Conservation (phyloP, 805 yeast species). For the Cyberlindnera xylosilytica region DNA sequence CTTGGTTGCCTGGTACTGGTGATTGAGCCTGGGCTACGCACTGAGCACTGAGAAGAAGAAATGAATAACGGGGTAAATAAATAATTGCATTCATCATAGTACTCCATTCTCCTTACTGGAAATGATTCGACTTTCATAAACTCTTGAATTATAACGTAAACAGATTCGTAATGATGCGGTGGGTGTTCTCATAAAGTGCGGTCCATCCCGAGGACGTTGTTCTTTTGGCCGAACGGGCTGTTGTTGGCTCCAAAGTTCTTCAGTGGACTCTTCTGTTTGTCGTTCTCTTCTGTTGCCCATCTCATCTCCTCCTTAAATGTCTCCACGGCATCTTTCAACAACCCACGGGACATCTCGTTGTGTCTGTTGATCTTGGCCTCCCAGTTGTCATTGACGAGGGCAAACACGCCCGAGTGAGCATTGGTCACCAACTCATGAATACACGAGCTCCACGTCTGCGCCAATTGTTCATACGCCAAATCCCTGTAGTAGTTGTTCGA, state of each 20-base stretch:
- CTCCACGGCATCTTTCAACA: conserved; percentile 43
- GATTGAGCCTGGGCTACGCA: too few relatives aligned
- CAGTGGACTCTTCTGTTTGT: conserved; percentile 7
- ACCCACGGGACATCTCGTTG: conserved; percentile 40
- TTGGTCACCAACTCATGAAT: conserved; percentile 31
- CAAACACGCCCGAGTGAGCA: conserved; percentile 23
- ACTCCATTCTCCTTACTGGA: too few relatives aligned
- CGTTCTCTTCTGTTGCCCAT: conserved; percentile 23
- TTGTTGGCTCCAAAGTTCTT: conserved; percentile 24
- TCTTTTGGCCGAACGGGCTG: conserved; percentile 23
- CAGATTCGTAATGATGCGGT: too few relatives aligned
- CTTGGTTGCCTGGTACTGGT: neutral
- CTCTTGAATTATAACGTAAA: too few relatives aligned
- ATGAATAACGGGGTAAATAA: too few relatives aligned
- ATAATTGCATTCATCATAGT: too few relatives aligned
- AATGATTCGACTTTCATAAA: too few relatives aligned
- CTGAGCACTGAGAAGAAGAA: too few relatives aligned
- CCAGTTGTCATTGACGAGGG: conserved; percentile 38
- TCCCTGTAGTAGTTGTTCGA: conserved; percentile 39
- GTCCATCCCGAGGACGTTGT: neutral
- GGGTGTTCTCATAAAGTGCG: neutral
- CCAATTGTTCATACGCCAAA: conserved; percentile 59
- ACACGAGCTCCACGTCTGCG: conserved; percentile 53
- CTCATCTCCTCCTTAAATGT: conserved; percentile 38
- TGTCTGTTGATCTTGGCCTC: conserved; percentile 41